phyloP scores from a whole-genome alignment of 345 rosid genomes.

The Isatis tinctoria region DNA sequence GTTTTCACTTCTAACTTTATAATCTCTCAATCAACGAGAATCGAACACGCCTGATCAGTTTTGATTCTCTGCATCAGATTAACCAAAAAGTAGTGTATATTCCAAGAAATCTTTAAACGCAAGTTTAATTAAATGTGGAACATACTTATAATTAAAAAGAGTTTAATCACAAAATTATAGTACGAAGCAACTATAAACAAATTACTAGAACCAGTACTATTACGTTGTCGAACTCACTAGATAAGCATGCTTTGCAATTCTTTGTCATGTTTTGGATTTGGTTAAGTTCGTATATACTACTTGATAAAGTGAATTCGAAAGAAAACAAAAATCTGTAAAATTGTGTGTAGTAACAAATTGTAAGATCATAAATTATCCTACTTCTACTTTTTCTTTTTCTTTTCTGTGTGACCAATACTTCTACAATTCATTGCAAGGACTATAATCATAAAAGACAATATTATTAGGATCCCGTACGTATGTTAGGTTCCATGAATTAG shows the following conservation, averaged over 20 bases:
- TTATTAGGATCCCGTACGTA: neutral
- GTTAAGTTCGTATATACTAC: no score
- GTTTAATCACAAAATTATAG: no score
- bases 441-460: neutral
- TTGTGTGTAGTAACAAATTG: no score
- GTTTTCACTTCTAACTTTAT: slow-evolving; percentile 9
- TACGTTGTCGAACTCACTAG: no score
- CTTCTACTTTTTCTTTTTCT: neutral
- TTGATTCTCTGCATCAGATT: slow-evolving; percentile 29
- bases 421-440: neutral
- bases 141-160: no score
- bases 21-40: slow-evolving; percentile 19
- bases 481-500: neutral
- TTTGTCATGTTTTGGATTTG: no score
- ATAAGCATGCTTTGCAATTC: no score
- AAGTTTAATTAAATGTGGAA: no score
- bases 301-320: no score
- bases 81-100: neutral
- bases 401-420: neutral
- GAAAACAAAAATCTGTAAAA: no score
- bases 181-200: no score
- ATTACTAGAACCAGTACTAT: no score
- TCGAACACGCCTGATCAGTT: slow-evolving; percentile 26
- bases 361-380: neutral
- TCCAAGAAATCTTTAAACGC: neutral